These are phyloP conservation scores for Torulaspora maleeae DNA, from an alignment of 805 yeast species.

Conservation along the genomic window DNA sequence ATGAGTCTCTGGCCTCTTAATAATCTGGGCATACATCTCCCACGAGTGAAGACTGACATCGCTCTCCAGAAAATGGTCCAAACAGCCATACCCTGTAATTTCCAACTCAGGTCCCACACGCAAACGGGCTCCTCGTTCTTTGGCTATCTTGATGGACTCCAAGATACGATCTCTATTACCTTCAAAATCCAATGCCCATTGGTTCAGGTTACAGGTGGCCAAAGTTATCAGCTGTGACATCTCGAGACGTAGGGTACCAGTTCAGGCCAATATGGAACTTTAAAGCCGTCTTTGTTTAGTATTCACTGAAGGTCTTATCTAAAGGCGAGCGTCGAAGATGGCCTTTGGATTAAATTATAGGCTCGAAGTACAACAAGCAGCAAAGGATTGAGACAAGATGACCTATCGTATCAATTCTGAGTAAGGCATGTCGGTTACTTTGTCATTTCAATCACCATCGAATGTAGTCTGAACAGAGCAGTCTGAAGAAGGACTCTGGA, in stretches of 20 bases:
- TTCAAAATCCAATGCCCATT: conserved; percentile 98
- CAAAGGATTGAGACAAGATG: no score
- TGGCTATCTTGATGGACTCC: conserved; percentile 74
- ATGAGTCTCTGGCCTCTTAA: conserved; percentile 60
- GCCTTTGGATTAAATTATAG: no score
- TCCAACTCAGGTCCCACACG: conserved; percentile 98
- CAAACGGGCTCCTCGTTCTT: conserved; percentile 64
- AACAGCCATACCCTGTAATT: conserved; percentile 88
- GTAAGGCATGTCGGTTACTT: no score
- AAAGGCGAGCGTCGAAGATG: no score
- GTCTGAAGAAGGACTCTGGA: no score
- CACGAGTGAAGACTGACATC: conserved; percentile 87
- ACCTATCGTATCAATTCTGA: no score
- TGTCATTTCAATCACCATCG: no score
- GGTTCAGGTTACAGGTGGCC: conserved; percentile 92
- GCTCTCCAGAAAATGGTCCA: conserved; percentile 89
- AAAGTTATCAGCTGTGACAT: conserved; percentile 88
- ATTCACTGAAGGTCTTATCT: no score
- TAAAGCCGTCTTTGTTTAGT: background rate
- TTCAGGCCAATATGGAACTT: background rate
- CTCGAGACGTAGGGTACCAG: background rate
- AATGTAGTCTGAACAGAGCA: no score
- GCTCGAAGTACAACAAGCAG: no score
- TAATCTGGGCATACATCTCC: conserved; percentile 85
- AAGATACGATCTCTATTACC: conserved; percentile 92